Base-by-base conservation (phyloP, 1,139 yeast species). In the Petasospora rhodanensis region DNA sequence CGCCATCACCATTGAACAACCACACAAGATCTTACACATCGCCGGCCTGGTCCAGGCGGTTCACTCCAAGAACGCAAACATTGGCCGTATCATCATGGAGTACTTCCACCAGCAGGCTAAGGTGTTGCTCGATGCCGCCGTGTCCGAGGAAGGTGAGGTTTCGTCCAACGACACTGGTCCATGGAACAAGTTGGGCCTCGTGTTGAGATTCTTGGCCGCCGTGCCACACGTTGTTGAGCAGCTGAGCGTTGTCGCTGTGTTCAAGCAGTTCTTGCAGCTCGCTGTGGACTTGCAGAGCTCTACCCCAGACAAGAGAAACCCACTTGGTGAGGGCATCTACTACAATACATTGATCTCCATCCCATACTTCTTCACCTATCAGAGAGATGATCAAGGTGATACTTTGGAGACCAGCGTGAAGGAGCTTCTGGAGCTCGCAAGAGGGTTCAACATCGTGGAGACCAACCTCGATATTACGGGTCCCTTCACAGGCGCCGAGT, bases 1-100 rank as follows among this genome's bases (percentile, higher is more conserved):
- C 40, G 86, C 95, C 2, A 73, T 84, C 26, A 67, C 83, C 8
- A 60, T 73, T 25, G 98, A 91, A 58, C 96, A 89, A 58, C 97
- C 97, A 1, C 95, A 89, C 47, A 91, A 89, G 55, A 73, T 81
- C 40, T 75, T 79, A 17, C 73, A 81, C 16, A 61, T 89, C 40
- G 72, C 86, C 20, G 76, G 80, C n/a, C 68, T 86, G 45, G 62
- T 89, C 9, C 69, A 80, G 47, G 66, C 80, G 22, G 78, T 86
- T 37, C 80, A 82, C 58, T 68, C 82, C 12, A 72, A 72, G 43
- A 79, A 79, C 55, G 71, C 74, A 31, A 67, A 74, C 25, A 78
- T 84, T 29, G 93, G 95, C 28, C 76, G 76, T 47, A 72, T 74
- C 35, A 74, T 83, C 16, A 61, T 84, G 24, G 94, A 84, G 46